Percentiles rank a stretch among this genome's conserved stretches.
Evolutionary conservation across 768 basidiomycete genomes (phyloP).

Genomic region (Sporobolomyces roseus): DNA sequence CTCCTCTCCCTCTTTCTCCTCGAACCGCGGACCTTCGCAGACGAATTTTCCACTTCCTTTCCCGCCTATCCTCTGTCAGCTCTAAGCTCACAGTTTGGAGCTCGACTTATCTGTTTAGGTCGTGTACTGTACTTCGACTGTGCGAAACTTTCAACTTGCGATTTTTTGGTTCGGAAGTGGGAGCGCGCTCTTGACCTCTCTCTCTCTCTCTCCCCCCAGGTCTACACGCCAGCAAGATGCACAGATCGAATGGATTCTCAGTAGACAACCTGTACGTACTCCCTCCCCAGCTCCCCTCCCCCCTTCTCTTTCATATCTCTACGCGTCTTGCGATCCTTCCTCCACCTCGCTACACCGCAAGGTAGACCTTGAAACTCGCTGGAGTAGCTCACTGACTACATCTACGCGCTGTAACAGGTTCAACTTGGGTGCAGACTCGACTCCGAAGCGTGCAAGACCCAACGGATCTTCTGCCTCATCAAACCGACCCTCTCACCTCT

Average conservation of each 20-base stretch:
- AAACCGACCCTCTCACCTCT: conserved; percentile 7
- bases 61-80: no score
- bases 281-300: background rate
- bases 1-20: no score
- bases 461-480: background rate
- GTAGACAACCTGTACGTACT: conserved; percentile 28
- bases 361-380: no score
- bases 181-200: no score
- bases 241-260: conserved; percentile 17
- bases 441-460: conserved; percentile 22
- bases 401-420: background rate
- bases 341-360: background rate
- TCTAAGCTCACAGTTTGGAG: no score
- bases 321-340: background rate
- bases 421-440: conserved; percentile 17
- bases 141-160: no score
- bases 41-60: no score
- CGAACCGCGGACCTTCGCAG: no score
- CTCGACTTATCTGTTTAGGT: no score
- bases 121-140: no score
- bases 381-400: background rate
- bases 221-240: background rate
- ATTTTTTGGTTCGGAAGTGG: no score
- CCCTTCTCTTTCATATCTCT: background rate
- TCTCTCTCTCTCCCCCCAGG: background rate